Conservation (phyloP, 768 basidiomycete genomes). For the Podaxis pistillaris region DNA sequence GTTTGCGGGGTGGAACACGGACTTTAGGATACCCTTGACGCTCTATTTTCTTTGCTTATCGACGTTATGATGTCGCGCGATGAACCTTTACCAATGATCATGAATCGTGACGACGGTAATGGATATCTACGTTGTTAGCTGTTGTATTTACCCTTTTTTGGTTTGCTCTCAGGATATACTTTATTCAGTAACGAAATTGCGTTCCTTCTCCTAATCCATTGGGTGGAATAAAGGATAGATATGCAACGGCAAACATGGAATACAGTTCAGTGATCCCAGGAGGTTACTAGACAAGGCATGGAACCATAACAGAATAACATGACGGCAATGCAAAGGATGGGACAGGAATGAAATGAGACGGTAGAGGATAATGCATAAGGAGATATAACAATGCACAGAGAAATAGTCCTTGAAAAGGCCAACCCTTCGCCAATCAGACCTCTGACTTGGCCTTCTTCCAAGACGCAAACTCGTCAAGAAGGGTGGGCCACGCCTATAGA, state of each 20-base stretch:
- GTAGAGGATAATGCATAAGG: neutral
- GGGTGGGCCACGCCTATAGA: conserved; percentile 75
- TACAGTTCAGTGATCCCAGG: neutral
- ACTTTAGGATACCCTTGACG: conserved; percentile 1
- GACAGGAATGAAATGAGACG: neutral
- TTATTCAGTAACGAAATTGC: neutral
- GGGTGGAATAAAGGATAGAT: neutral
- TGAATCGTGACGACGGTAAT: neutral
- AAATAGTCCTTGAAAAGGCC: neutral
- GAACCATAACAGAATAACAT: neutral
- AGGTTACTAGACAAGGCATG: neutral
- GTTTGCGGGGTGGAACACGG: neutral
- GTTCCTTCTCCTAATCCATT: neutral
- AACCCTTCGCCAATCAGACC: neutral
- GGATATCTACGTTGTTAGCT: conserved; percentile 7
- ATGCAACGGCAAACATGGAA: neutral
- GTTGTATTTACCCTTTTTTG: conserved; percentile 8
- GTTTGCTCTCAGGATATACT: neutral
- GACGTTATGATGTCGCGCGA: neutral
- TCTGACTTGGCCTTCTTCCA: conserved; percentile 50
- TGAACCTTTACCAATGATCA: neutral
- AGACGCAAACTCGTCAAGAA: conserved; percentile 74
- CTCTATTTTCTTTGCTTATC: neutral
- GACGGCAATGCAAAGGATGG: neutral
- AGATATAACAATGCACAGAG: neutral